Percentiles rank a stretch among this genome's conserved stretches.
Conservation (phyloP, 1,284 basidiomycete species). For the Vanrija sp. region DNA sequence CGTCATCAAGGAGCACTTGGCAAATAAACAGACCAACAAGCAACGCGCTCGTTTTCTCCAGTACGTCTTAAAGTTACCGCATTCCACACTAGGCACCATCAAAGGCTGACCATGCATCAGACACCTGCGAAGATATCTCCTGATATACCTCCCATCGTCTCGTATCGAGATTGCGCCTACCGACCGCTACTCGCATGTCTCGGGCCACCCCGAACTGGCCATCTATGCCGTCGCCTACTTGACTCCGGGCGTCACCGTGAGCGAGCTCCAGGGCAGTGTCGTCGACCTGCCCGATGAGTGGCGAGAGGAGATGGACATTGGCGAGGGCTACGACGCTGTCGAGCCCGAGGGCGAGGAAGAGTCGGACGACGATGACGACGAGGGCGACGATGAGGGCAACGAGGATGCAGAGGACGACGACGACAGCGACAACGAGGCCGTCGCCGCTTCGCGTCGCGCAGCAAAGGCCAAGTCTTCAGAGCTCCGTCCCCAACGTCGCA, state of each 20-base stretch:
- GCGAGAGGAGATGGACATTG: slow-evolving; percentile 37
- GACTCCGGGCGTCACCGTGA: slow-evolving; percentile 24
- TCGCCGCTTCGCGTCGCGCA: not conserved
- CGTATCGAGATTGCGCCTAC: slow-evolving; percentile 46
- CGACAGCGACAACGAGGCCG: slow-evolving; percentile 1
- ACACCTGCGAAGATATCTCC: slow-evolving; percentile 42
- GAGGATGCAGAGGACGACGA: slow-evolving; percentile 10
- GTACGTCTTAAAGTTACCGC: slow-evolving; percentile 12
- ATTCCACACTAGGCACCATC: slow-evolving; percentile 2
- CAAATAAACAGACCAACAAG: slow-evolving; percentile 25
- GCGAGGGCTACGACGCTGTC: slow-evolving; percentile 35
- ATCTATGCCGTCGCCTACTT: slow-evolving; percentile 42
- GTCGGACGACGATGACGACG: slow-evolving; percentile 7
- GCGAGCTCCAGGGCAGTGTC: slow-evolving; percentile 41
- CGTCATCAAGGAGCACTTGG: slow-evolving; percentile 35
- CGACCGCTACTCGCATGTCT: slow-evolving; percentile 37
- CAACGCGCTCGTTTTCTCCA: slow-evolving; percentile 34
- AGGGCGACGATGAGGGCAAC: slow-evolving; percentile 5
- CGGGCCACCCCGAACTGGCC: slow-evolving; percentile 43
- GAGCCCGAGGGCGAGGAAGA: slow-evolving; percentile 26
- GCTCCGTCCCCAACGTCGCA: slow-evolving; percentile 14
- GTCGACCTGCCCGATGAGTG: slow-evolving; percentile 41
- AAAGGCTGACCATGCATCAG: slow-evolving; percentile 15
- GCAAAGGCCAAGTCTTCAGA: too few species aligned
- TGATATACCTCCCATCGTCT: slow-evolving; percentile 35